Evolutionary conservation across 78 protist species (phyloP).

Genomic region (Monocercomonoides exilis): DNA sequence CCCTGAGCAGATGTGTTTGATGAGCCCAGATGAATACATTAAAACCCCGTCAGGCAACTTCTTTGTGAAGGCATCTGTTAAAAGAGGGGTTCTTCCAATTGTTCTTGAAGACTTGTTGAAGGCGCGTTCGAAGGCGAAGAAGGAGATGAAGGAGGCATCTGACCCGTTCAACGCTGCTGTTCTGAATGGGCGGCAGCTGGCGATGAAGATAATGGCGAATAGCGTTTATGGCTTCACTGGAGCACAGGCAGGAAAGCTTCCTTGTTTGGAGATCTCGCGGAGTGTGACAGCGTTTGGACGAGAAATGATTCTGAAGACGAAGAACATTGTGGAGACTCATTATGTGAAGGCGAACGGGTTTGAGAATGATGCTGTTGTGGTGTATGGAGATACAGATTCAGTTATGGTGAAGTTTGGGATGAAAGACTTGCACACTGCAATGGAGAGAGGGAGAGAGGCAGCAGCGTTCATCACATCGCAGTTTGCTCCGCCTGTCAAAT

Average conservation of each 20-base stretch:
- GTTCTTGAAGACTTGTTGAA: slow-evolving; percentile 83
- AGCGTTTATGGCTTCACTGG: slow-evolving; percentile 99
- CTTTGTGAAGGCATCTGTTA: slow-evolving; percentile 51
- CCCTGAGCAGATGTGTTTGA: background rate
- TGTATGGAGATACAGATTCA: slow-evolving; percentile 99
- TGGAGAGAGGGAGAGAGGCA: slow-evolving; percentile 72
- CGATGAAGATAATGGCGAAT: slow-evolving; percentile 80
- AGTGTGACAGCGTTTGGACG: slow-evolving; percentile 96
- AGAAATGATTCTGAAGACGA: slow-evolving; percentile 88
- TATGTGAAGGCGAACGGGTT: slow-evolving; percentile 79
- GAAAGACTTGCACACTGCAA: slow-evolving; percentile 51
- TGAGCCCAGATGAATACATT: background rate
- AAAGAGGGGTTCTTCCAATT: slow-evolving; percentile 88
- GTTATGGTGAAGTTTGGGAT: slow-evolving; percentile 95
- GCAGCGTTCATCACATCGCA: slow-evolving; percentile 61
- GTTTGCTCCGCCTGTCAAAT: slow-evolving; percentile 86
- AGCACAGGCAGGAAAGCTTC: slow-evolving; percentile 92
- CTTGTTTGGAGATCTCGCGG: slow-evolving; percentile 85
- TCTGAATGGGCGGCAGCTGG: slow-evolving; percentile 96
- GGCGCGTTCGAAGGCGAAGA: slow-evolving; percentile 90
- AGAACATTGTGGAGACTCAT: slow-evolving; percentile 56
- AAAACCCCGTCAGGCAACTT: slow-evolving; percentile 25
- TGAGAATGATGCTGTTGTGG: slow-evolving; percentile 64
- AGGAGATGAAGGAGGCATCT: slow-evolving; percentile 65
- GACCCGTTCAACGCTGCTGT: slow-evolving; percentile 85